These are phyloP conservation scores for Amanita phalloides DNA, from an alignment of 768 basidiomycete species.

Conservation along the genomic window DNA sequence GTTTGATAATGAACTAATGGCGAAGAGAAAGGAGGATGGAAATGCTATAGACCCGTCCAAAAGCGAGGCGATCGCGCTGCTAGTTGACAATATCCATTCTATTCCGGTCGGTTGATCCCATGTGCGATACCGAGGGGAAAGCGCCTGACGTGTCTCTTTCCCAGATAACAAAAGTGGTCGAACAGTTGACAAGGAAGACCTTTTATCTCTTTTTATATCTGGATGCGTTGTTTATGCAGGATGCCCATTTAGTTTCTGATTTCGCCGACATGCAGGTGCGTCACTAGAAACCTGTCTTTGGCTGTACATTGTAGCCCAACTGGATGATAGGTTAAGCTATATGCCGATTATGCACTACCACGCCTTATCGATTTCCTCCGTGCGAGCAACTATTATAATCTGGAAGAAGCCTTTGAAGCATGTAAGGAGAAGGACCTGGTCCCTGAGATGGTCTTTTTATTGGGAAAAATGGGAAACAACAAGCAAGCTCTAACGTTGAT, in stretches of 20 bases:
- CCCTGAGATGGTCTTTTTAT: constrained; percentile 93
- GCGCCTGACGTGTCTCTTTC: neutral
- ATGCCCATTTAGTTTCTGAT: constrained; percentile 65
- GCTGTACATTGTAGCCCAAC: neutral
- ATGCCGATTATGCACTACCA: constrained; percentile 75
- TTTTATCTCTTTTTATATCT: constrained; percentile 89
- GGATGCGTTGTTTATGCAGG: constrained; percentile 81
- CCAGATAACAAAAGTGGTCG: constrained; percentile 80
- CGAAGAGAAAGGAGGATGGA: constrained; percentile 37
- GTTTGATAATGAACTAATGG: constrained; percentile 83
- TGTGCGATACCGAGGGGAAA: neutral
- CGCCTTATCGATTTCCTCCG: constrained; percentile 87
- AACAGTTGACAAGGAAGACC: constrained; percentile 67
- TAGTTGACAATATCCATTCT: constrained; percentile 92
- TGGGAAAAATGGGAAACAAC: constrained; percentile 97
- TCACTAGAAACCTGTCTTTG: constrained; percentile 16
- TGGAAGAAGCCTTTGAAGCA: constrained; percentile 85
- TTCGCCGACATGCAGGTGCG: constrained; percentile 74
- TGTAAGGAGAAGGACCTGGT: constrained; percentile 84
- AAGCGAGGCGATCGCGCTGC: constrained; percentile 73
- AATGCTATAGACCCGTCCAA: constrained; percentile 28
- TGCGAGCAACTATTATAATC: constrained; percentile 82
- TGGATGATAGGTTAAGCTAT: constrained; percentile 62
- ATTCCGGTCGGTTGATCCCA: constrained; percentile 61
- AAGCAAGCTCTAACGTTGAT: constrained; percentile 90